Base-by-base conservation (phyloP, 1,284 basidiomycete genomes). In the Ceratobasidium sp. region DNA sequence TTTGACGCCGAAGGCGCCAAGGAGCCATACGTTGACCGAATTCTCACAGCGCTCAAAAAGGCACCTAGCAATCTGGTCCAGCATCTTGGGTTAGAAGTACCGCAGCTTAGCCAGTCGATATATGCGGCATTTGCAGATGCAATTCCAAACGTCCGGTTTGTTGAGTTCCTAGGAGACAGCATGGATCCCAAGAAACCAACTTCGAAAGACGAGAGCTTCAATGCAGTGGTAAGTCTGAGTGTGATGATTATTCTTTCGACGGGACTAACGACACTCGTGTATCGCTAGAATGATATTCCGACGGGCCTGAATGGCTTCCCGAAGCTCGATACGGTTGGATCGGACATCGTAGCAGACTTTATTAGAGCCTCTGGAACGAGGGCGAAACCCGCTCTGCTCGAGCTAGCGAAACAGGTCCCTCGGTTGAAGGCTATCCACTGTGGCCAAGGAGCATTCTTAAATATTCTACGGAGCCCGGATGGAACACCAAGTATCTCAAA, bases 1-100 rank as follows among this genome's bases (percentile, higher is more conserved):
- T 69, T 69, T 28, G 67, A 69, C 37, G 4, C 7, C 10, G 67
- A 56, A 8, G 53, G 53, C 10, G 67, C 67, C 6, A 69, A 69
- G 26, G 53, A 13, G 13, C 67, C 67, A 17, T 56, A 69, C 31
- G 28, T 56, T 28, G 53, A 69, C 10, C 67, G 67, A 42, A 69
- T 69, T 20, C 49, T 69, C 3, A 35, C 33, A 28, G 67, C 67
- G 20, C 53, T 69, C 13, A 51, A 54, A 54, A 56, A 42, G 2
- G 35, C 17, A 51, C 53, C 67, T 20, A 26, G 20, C 15, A 69
- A 69, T 20, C 20, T 10, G 6, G 20, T 69, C 20, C 15, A 26
- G 20, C 49, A 53, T 8, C 20, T 56, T 3, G n/a, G 17, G 7
- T 33, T 69, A 7, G 67, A 69, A 28, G 37, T 69, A 11, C 67